These are phyloP conservation scores for Acorus calamus DNA, from an alignment of 106 monocot species.

Conservation along the genomic window DNA sequence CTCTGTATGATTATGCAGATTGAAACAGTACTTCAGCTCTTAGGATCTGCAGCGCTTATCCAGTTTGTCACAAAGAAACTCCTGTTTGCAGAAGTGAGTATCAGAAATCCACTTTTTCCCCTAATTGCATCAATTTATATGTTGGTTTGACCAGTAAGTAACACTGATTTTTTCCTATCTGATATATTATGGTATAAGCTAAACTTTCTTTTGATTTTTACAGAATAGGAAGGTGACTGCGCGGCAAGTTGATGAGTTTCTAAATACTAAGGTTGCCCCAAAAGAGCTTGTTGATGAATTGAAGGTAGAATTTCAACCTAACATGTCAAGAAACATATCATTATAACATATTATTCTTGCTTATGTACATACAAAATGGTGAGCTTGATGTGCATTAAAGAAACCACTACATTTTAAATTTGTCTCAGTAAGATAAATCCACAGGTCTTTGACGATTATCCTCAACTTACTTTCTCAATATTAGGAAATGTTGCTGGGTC, in stretches of 20 bases:
- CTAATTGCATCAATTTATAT: too few species aligned
- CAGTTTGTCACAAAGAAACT: conserved; percentile 72
- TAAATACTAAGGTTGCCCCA: conserved; percentile 87
- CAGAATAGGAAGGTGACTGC: conserved; percentile 83
- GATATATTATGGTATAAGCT: too few species aligned
- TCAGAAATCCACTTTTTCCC: neutral
- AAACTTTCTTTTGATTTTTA: conserved; percentile 3
- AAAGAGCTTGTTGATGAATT: conserved; percentile 87
- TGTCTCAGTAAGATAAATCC: too few species aligned
- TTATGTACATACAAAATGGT: too few species aligned
- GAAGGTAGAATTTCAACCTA: conserved; percentile 38
- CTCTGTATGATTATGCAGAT: conserved; percentile 35
- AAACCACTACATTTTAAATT: too few species aligned
- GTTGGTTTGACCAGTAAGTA: too few species aligned
- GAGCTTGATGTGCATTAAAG: too few species aligned
- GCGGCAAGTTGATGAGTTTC: conserved; percentile 69
- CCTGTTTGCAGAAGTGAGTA: conserved; percentile 74
- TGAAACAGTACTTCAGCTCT: conserved; percentile 81
- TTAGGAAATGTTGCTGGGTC: too few species aligned
- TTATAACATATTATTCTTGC: neutral
- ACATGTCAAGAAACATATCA: neutral
- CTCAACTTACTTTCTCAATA: too few species aligned
- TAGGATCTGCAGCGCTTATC: conserved; percentile 83
- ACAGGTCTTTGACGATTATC: too few species aligned
- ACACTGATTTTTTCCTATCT: too few species aligned